phyloP scores from a whole-genome alignment of 257 asterid species.

The Leptodermis oblonga region DNA sequence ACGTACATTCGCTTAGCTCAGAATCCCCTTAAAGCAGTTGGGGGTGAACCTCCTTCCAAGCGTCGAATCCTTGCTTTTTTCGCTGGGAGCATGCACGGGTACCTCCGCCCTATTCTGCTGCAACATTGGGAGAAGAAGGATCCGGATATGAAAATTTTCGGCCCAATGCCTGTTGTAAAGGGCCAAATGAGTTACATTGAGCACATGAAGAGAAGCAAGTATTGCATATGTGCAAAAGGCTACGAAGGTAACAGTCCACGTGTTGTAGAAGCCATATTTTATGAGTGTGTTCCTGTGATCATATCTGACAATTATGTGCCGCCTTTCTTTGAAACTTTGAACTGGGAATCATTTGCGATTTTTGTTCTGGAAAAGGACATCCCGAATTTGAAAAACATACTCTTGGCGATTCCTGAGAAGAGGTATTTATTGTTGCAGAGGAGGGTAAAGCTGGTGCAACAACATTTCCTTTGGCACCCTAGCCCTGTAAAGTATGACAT shows the following conservation, averaged over 20 bases:
- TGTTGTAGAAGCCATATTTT: constrained; percentile 93
- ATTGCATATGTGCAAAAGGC: constrained; percentile 85
- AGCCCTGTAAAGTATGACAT: constrained; percentile 67
- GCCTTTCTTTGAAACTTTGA: constrained; percentile 69
- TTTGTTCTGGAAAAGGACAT: constrained; percentile 76
- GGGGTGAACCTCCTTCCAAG: constrained; percentile 71
- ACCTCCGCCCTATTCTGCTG: constrained; percentile 70
- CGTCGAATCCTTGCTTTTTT: constrained; percentile 78
- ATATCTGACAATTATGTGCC: constrained; percentile 85
- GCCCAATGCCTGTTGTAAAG: constrained; percentile 37
- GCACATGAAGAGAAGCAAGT: constrained; percentile 92
- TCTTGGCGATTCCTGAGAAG: constrained; percentile 49
- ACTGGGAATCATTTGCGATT: constrained; percentile 87
- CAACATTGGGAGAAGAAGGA: constrained; percentile 75
- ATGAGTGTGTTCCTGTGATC: constrained; percentile 87
- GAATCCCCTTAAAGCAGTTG: constrained; percentile 58
- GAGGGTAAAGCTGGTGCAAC: constrained; percentile 72
- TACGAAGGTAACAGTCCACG: constrained; percentile 89
- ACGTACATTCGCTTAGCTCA: constrained; percentile 46
- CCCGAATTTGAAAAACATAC: constrained; percentile 67
- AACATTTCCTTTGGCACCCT: constrained; percentile 89
- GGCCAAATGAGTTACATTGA: constrained; percentile 55
- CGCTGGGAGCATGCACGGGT: constrained; percentile 91
- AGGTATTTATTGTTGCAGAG: constrained; percentile 59
- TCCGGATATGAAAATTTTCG: constrained; percentile 74